Evolutionary conservation across 106 monocot species (phyloP).

Genomic region (Chionographis japonica): DNA sequence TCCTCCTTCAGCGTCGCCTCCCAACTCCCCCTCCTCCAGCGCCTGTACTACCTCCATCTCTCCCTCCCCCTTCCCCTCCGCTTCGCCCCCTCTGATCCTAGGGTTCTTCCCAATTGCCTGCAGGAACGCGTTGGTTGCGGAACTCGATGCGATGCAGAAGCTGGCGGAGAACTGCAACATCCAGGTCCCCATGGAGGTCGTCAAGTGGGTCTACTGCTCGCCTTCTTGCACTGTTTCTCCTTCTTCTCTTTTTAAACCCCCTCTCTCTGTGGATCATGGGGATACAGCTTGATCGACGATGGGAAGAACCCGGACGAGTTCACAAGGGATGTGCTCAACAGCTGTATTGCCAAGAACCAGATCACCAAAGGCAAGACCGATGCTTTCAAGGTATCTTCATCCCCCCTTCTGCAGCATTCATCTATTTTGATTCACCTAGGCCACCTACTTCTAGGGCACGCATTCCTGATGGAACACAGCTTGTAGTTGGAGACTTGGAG

Average conservation of each 20-base stretch:
- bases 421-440: too few species aligned
- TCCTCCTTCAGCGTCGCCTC: conserved; percentile 86
- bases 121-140: conserved; percentile 75
- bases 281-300: conserved; percentile 82
- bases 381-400: conserved; percentile 74
- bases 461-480: too few species aligned
- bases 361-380: conserved; percentile 94
- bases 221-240: background rate
- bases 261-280: background rate
- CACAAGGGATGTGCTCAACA: conserved; percentile 75
- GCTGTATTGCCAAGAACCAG: conserved; percentile 92
- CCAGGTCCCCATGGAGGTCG: conserved; percentile 89
- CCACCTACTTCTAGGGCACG: too few species aligned
- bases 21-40: conserved; percentile 81
- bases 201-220: conserved; percentile 75
- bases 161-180: conserved; percentile 74
- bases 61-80: background rate
- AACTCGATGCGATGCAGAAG: conserved; percentile 91
- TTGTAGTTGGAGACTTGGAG: too few species aligned
- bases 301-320: conserved; percentile 97
- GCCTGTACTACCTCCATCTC: conserved; percentile 36
- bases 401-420: too few species aligned
- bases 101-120: too few species aligned
- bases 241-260: background rate
- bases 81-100: background rate